Evolutionary conservation across 306 rosid genomes (phyloP).

Genomic region (Myrica gale): DNA sequence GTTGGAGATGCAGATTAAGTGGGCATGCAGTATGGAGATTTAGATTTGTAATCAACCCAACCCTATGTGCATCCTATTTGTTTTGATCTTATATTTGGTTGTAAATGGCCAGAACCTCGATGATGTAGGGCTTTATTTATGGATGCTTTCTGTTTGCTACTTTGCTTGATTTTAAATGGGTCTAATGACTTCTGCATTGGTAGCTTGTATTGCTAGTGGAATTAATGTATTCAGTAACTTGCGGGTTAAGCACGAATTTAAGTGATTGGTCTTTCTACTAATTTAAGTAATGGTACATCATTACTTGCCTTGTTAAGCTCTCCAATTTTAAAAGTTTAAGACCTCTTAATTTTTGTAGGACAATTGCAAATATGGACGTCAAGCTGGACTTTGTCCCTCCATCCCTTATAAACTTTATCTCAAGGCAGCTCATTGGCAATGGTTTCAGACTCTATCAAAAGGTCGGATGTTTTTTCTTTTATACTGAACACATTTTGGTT

Average conservation of each 20-base stretch:
- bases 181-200: not conserved
- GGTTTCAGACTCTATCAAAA: conserved; percentile 89
- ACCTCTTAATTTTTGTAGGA: conserved; percentile 51
- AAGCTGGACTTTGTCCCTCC: conserved; percentile 90
- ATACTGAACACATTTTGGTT: conserved; percentile 11
- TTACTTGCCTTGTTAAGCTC: conserved; percentile 6
- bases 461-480: conserved; percentile 43
- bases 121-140: not conserved
- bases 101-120: not conserved
- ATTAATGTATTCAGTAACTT: not conserved
- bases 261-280: not conserved
- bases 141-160: not conserved
- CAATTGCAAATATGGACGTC: conserved; percentile 83
- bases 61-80: not conserved
- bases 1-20: not conserved
- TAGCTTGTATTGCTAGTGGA: not conserved
- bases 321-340: conserved; percentile 22
- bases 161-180: not conserved
- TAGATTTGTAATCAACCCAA: not conserved
- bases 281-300: not conserved
- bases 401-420: conserved; percentile 77
- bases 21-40: not conserved
- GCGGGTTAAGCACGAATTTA: not conserved
- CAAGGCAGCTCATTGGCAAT: conserved; percentile 88
- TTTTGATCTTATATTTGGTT: not conserved